Percentiles rank a stretch among this genome's conserved stretches.
Conservation (phyloP, 768 basidiomycete genomes). For the Lanmaoa pseudosensibilis region DNA sequence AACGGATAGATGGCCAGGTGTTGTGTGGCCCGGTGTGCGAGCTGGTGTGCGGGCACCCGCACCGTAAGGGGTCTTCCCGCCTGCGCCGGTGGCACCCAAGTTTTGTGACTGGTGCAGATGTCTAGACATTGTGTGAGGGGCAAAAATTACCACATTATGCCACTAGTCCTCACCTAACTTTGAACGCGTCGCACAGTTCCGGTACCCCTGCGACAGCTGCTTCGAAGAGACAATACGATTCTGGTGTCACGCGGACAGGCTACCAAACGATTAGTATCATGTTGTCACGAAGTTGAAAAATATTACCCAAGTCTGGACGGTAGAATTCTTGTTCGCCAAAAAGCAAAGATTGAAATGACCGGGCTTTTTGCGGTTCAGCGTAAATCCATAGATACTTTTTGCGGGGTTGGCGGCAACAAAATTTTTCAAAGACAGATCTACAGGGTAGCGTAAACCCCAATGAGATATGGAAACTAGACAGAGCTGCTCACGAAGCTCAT, state of each 20-base stretch:
- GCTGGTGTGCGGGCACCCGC: conserved; percentile 76
- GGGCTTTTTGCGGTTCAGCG: conserved; percentile 82
- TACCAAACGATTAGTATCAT: conserved; percentile 29
- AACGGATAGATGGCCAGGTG: conserved; percentile 78
- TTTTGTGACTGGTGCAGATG: conserved; percentile 80
- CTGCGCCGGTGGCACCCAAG: conserved; percentile 48
- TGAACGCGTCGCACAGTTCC: conserved; percentile 96
- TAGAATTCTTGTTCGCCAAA: conserved; percentile 86
- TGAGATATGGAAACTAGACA: background rate
- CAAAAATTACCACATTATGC: background rate
- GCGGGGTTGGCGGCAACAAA: conserved; percentile 91
- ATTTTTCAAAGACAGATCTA: conserved; percentile 86
- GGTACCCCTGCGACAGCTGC: conserved; percentile 88
- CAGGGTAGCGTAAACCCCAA: background rate
- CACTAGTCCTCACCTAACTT: conserved; percentile 61
- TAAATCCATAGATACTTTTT: conserved; percentile 95
- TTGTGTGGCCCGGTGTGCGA: conserved; percentile 68
- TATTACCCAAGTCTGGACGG: conserved; percentile 86
- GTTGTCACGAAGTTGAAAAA: background rate
- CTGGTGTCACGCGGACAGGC: conserved; percentile 85
- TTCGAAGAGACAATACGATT: conserved; percentile 88
- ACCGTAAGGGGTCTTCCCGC: conserved; percentile 80
- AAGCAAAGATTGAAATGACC: conserved; percentile 95
- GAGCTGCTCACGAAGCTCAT: conserved; percentile 79
- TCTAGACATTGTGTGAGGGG: conserved; percentile 36